Base-by-base conservation (phyloP, 768 basidiomycete species). In the Trametes cubensis region DNA sequence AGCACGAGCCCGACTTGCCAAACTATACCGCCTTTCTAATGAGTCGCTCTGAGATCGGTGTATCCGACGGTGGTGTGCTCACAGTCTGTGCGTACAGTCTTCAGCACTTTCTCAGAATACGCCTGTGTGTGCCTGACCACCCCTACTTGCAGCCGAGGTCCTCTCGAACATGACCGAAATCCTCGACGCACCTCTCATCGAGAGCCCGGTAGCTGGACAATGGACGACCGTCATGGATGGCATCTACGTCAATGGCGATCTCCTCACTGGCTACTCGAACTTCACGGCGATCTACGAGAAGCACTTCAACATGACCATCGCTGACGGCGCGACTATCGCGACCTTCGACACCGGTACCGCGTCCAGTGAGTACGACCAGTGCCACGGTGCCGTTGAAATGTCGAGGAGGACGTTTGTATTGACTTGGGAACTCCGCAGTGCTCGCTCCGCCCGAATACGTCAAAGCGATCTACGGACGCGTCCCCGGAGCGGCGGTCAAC, bases 21-120 rank as follows among this genome's bases (percentile, higher is more conserved):
- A 55, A 53, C 26, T 59, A 55, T 47, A 59, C 52, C 39, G 26
- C 65, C 1, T 62, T 52, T 14, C 47, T 57, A 20, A 44, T 66
- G 47, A 55, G 57, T 10, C 60, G 65, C n/a, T 55, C 56, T 0
- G 51, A 62, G 26, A 23, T 53, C 18, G 53, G 65, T 5, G 45
- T 62, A 23, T 50, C 56, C 8, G 40, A 55, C 34, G 65, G 65
- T 2, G 65, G 65, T 6, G 34, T 59, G 10, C 56, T 66, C 28
- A 59, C 65, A 18, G 28, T 62, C 15, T 60, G 65, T 62, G 30
- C 34, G 62, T 53, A 4, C 34, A 26, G 10, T 17, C 25, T 6
- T 13, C 13, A 20, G 23, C 20, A 21, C 45, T 46, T 23, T 21
- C 25, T 8, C 13, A 14, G 45, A 25, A 34, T 21, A 38, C 18